Conservation (phyloP, 768 basidiomycete species). For the Panus rudis region DNA sequence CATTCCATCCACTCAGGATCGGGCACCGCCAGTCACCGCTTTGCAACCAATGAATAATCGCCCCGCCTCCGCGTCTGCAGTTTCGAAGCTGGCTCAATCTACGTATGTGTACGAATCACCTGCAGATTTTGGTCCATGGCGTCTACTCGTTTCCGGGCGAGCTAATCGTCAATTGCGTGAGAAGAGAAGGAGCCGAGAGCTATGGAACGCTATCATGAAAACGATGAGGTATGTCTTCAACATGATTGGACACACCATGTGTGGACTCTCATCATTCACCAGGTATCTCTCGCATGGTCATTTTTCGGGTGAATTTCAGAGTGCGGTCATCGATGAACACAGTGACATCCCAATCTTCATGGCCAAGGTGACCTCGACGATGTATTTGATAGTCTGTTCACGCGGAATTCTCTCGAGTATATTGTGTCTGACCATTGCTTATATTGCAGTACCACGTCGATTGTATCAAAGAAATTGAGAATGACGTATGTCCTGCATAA, state of each 20-base stretch:
- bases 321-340: too few relatives aligned
- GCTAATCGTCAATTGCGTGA: conserved; percentile 46
- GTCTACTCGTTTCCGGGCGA: conserved; percentile 45
- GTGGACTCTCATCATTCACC: background rate
- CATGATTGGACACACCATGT: background rate
- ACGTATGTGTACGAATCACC: too few relatives aligned
- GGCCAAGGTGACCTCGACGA: conserved; percentile 45
- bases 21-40: too few relatives aligned
- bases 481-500: conserved; percentile 10
- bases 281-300: conserved; percentile 64
- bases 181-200: conserved; percentile 33
- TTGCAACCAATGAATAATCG: too few relatives aligned
- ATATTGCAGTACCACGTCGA: conserved; percentile 14
- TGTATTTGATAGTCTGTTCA: conserved; percentile 17
- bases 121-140: conserved; percentile 59
- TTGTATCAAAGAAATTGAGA: conserved; percentile 15
- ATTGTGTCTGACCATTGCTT: conserved; percentile 8
- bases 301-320: conserved; percentile 56
- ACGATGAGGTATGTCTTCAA: conserved; percentile 49
- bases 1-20: too few relatives aligned
- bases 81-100: too few relatives aligned
- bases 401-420: conserved; percentile 20
- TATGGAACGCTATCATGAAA: conserved; percentile 48
- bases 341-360: conserved; percentile 59
- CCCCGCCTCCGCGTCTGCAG: too few relatives aligned